These are phyloP conservation scores for Nannochloropsis limnetica DNA, from an alignment of 352 stramenopile species.

Conservation along the genomic window DNA sequence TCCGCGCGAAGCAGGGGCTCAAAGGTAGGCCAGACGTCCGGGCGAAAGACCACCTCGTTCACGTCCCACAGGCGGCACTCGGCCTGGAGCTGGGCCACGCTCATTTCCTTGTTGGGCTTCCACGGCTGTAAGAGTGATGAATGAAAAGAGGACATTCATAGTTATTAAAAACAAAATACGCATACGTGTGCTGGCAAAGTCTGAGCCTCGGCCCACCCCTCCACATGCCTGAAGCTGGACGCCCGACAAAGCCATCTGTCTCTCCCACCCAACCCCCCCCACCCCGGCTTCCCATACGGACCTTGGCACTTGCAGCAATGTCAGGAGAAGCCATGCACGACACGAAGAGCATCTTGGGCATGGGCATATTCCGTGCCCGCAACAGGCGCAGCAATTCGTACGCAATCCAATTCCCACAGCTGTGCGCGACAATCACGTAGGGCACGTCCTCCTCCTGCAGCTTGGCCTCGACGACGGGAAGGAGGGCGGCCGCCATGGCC, in stretches of 20 bases:
- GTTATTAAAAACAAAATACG: neutral
- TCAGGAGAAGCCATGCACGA: constrained; percentile 27
- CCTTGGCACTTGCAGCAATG: constrained; percentile 22
- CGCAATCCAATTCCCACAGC: constrained; percentile 8
- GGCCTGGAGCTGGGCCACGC: neutral
- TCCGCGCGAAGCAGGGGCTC: constrained; percentile 2
- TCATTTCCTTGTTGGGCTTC: constrained; percentile 21
- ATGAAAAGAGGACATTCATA: neutral
- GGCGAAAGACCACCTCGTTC: constrained; percentile 31
- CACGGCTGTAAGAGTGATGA: constrained; percentile 7
- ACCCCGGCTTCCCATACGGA: too few species aligned
- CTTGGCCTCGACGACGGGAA: neutral
- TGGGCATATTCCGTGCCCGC: neutral
- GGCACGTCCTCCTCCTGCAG: constrained; percentile 4
- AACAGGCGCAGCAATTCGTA: neutral
- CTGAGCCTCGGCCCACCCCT: neutral
- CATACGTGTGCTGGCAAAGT: neutral
- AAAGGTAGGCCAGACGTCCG: constrained; percentile 18
- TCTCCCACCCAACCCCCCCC: neutral
- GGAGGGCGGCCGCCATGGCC: constrained; percentile 3
- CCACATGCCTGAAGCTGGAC: neutral
- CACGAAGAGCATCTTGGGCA: constrained; percentile 28
- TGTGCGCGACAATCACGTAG: constrained; percentile 12
- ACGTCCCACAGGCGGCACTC: constrained; percentile 28
- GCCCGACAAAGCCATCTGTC: neutral